Conservation (phyloP, 140 eudicot species). For the Flaveria floridana region DNA sequence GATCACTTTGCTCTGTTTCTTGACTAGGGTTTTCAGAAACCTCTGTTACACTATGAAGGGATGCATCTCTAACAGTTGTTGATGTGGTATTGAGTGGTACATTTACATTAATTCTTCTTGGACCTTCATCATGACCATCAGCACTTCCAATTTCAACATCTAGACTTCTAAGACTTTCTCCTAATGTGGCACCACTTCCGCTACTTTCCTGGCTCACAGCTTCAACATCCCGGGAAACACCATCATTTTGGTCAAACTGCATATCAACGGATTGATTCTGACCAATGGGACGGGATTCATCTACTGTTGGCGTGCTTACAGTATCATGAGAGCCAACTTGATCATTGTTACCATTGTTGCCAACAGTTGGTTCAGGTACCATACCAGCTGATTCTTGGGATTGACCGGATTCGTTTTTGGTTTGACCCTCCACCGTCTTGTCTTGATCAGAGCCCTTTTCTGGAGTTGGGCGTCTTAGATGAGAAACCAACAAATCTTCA, state of each 20-base stretch:
- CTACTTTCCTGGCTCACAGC: slow-evolving; percentile 98
- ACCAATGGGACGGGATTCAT: slow-evolving; percentile 43
- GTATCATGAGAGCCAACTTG: slow-evolving; percentile 37
- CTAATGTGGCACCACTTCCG: slow-evolving; percentile 94
- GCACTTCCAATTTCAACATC: slow-evolving; percentile 99
- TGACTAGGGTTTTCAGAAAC: slow-evolving; percentile 71
- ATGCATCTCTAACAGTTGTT: slow-evolving; percentile 57
- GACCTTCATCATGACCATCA: slow-evolving; percentile 96
- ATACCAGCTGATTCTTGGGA: slow-evolving; percentile 45
- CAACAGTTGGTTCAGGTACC: slow-evolving; percentile 48
- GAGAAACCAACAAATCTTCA: slow-evolving; percentile 83
- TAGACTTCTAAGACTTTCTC: slow-evolving; percentile 92
- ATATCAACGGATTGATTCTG: slow-evolving; percentile 62
- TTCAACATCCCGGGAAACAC: slow-evolving; percentile 73
- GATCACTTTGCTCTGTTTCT: slow-evolving; percentile 68
- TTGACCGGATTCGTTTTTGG: slow-evolving; percentile 46
- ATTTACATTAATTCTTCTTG: slow-evolving; percentile 58
- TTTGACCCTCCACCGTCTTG: slow-evolving; percentile 42
- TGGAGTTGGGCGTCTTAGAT: slow-evolving; percentile 58
- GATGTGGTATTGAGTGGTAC: slow-evolving; percentile 45
- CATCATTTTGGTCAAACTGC: slow-evolving; percentile 83
- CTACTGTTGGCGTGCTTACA: slow-evolving; percentile 39
- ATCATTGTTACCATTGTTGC: slow-evolving; percentile 40
- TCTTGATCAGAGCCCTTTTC: slow-evolving; percentile 58
- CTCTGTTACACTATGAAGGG: slow-evolving; percentile 81